Base-by-base conservation (phyloP, 441 rosid species). In the Syzygium malaccense region DNA sequence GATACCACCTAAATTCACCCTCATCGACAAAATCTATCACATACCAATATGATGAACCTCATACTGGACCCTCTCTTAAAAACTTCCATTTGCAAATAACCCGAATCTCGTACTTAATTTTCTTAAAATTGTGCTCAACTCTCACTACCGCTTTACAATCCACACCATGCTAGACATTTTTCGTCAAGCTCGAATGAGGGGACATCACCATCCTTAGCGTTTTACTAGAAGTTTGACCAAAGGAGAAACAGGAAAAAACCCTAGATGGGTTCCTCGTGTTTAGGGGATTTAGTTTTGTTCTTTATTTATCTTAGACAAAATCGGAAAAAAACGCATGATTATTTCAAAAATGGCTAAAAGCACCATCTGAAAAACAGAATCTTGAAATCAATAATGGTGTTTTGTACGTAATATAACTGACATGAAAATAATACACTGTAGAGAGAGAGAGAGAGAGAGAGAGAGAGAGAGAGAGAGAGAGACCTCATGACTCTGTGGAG, bases 401-500 rank as follows among this genome's bases (percentile, higher is more conserved):
- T 71, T 71, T 71, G 83, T 71, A 7, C 51, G 0, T 25, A 23
- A 71, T 57, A 57, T 33, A 71, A 71, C 3, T 25, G 1, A 57
- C 5, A 45, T 3, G 51, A 71, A 71, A 37, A 71, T 20, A 71
- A 37, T 20, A 10, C 28, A 71, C 28, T 71, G 26, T 45, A 8
- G 30, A 33, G 64, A 56, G 88, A 37, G 55, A 87, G 37, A 37
- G 78, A 33, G 66, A 45, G 49, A 78, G 64, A 64, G 19, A 86
- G 45, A 41, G 45, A 41, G 48, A 45, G 48, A 45, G 48, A 45
- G 48, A 45, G 45, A 86, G 51, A 90, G 28, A 53, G 19, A 55
- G 68, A 96, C 96, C 98, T 85, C 89, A 86, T 94, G 87, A 90
- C 75, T 87, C 28, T 92, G 91, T 54, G 86, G 96, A 80, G 97